Conservation (phyloP, 2,329 filamentous ascomycete genomes). For the Hymenoscyphus occultus region DNA sequence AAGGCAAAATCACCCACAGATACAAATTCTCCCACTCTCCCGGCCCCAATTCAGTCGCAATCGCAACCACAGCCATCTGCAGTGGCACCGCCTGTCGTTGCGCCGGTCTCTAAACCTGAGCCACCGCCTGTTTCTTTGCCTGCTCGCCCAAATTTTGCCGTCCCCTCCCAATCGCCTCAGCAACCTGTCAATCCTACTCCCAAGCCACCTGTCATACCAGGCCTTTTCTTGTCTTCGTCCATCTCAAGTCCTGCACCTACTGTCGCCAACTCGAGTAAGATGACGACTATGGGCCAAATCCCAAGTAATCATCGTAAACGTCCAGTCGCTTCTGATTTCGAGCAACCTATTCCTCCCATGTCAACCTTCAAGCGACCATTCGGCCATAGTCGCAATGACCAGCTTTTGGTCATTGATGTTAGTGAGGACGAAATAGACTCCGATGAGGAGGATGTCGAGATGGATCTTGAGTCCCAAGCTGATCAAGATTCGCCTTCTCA, state of each 20-base stretch:
- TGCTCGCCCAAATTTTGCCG: neutral
- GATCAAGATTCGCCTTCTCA: conserved; percentile 38
- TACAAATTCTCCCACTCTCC: conserved; percentile 12
- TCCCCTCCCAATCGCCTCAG: neutral
- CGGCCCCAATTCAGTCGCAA: conserved; percentile 13
- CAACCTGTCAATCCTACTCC: neutral
- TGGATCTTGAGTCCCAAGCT: conserved; percentile 60
- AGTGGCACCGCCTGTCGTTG: neutral
- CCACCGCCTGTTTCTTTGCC: neutral
- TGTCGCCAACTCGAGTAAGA: neutral
- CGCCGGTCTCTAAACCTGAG: neutral
- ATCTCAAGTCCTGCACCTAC: conserved; percentile 12
- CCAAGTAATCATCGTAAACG: conserved; percentile 47
- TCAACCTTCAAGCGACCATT: conserved; percentile 53
- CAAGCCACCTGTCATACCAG: conserved; percentile 26
- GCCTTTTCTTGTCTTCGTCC: conserved; percentile 30
- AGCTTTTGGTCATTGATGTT: conserved; percentile 76
- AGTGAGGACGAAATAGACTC: conserved; percentile 68
- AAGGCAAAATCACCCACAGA: conserved; percentile 24
- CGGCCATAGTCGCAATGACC: conserved; percentile 55
- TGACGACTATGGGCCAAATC: neutral
- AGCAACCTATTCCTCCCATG: conserved; percentile 47
- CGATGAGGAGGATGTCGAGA: conserved; percentile 61
- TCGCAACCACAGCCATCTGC: conserved; percentile 11
- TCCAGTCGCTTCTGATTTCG: conserved; percentile 68